These are phyloP conservation scores for Ogataea zsoltii DNA, from an alignment of 805 yeast genomes.

Conservation along the genomic window DNA sequence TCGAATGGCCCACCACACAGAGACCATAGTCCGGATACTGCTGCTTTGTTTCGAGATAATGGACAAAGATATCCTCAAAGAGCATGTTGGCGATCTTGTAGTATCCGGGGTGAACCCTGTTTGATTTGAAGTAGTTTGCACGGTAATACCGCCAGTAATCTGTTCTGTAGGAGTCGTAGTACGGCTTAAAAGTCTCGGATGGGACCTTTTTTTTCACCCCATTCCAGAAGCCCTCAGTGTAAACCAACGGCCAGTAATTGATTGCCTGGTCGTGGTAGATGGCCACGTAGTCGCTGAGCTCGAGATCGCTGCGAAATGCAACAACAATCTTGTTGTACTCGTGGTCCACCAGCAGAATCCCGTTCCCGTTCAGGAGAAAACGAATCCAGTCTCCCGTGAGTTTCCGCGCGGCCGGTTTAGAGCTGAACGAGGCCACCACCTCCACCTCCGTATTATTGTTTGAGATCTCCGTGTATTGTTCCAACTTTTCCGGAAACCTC, in stretches of 20 bases:
- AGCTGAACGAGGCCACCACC: constrained; percentile 12
- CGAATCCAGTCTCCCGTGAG: constrained; percentile 16
- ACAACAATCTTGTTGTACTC: constrained; percentile 18
- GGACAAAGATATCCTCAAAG: constrained; percentile 21
- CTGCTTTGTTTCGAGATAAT: constrained; percentile 12
- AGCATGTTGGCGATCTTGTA: constrained; percentile 20
- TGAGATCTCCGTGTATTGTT: constrained; percentile 13
- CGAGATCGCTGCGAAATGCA: constrained; percentile 21
- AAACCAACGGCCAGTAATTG: constrained; percentile 21
- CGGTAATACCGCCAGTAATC: constrained; percentile 23
- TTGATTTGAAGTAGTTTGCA: constrained; percentile 14
- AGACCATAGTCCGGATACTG: constrained; percentile 18
- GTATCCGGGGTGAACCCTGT: constrained; percentile 24
- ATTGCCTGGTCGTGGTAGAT: constrained; percentile 19
- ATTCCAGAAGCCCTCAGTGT: constrained; percentile 20
- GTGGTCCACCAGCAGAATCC: constrained; percentile 22
- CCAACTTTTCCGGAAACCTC: constrained; percentile 14
- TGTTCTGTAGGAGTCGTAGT: constrained; percentile 10
- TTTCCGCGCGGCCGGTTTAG: constrained; percentile 15
- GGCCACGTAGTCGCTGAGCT: constrained; percentile 21
- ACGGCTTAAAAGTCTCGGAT: constrained; percentile 1
- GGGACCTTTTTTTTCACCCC: constrained; percentile 9
- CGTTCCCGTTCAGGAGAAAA: constrained; percentile 20
- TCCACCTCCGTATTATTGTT: constrained; percentile 15
- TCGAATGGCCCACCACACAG: constrained; percentile 22